Conservation (phyloP, 495 filamentous ascomycete species). For the Collariella sp. region DNA sequence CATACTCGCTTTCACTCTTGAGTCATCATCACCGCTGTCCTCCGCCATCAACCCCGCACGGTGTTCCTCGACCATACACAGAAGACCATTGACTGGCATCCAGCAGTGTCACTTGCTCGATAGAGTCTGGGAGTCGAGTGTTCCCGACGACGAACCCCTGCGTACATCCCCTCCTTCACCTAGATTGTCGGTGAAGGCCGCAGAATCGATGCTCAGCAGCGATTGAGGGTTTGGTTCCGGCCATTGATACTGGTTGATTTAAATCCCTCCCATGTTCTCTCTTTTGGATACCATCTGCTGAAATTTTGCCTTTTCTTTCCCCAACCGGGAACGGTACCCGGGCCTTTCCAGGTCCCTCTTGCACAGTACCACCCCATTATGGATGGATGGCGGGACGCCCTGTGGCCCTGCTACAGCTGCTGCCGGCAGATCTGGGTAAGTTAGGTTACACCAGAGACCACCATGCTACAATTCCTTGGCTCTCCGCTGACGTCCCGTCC, state of each 20-base stretch:
- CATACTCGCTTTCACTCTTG: background rate
- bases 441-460: background rate
- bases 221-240: background rate
- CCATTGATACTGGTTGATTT: background rate
- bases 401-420: slow-evolving; percentile 28
- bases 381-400: slow-evolving; percentile 3
- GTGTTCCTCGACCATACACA: background rate
- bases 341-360: background rate
- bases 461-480: background rate
- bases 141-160: background rate
- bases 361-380: background rate
- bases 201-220: background rate
- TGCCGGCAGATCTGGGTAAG: slow-evolving; percentile 25
- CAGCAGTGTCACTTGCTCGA: background rate
- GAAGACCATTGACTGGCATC: background rate
- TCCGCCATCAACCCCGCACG: background rate
- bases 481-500: background rate
- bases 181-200: slow-evolving; percentile 8
- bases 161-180: background rate
- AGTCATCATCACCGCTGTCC: background rate
- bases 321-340: background rate
- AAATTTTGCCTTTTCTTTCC: background rate
- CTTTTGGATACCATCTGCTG: background rate
- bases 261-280: background rate
- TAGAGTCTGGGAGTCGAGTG: background rate